Evolutionary conservation across 805 yeast genomes (phyloP).

Genomic region (Saccharomyces paradoxus): DNA sequence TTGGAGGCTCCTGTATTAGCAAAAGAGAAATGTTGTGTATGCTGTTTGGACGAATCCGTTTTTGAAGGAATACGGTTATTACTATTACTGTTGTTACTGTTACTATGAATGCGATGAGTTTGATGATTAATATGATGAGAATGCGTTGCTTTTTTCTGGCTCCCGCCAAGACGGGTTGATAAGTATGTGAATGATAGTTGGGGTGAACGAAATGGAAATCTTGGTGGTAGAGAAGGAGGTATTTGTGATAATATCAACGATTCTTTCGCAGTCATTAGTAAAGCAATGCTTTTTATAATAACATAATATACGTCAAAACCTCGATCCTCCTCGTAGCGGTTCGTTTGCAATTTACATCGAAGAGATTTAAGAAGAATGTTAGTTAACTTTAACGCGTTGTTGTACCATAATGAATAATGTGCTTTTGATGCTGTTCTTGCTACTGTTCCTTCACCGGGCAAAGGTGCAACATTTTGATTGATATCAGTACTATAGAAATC

Average conservation of each 20-base stretch:
- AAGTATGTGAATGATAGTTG: not conserved
- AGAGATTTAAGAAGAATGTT: not conserved
- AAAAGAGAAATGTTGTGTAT: not conserved
- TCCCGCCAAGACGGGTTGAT: not conserved
- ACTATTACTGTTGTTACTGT: not conserved
- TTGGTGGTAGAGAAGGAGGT: not conserved
- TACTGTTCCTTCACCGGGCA: not conserved
- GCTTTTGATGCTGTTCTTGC: not conserved
- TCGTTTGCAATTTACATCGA: not conserved
- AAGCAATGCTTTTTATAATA: not conserved
- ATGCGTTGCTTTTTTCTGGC: not conserved
- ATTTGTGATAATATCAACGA: not conserved
- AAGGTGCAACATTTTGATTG: not conserved
- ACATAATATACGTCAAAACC: not conserved
- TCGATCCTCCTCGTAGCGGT: not conserved
- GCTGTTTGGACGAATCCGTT: not conserved
- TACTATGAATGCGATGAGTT: not conserved
- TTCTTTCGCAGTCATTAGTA: not conserved
- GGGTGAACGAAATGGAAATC: not conserved
- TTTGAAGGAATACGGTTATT: not conserved
- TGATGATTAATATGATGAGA: not conserved
- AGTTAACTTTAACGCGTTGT: not conserved
- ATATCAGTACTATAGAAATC: not conserved
- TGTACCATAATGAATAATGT: not conserved
- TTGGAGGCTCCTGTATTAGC: not conserved